Conservation (phyloP, 108 stramenopile species). For the Nannochloropsis salina region DNA sequence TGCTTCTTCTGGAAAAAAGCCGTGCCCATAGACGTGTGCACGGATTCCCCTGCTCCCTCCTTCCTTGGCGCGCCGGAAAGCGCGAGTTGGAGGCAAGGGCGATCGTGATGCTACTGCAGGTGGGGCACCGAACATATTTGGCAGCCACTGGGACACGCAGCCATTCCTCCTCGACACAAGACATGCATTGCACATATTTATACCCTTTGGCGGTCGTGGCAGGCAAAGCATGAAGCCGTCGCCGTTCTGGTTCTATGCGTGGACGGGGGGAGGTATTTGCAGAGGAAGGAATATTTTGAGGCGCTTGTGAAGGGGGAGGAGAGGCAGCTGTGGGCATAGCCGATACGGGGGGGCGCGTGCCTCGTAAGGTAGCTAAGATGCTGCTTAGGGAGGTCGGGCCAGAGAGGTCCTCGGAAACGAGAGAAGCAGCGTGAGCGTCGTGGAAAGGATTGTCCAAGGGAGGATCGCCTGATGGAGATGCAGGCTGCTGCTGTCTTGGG, state of each 20-base stretch:
- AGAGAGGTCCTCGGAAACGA: neutral
- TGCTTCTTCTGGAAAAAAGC: too few species aligned
- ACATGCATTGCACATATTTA: neutral
- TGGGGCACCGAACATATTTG: constrained; percentile 11
- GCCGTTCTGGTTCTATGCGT: neutral
- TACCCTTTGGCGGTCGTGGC: neutral
- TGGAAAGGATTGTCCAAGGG: too few species aligned
- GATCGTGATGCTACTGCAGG: neutral
- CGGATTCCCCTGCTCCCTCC: neutral
- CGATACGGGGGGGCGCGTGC: neutral
- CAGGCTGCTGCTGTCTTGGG: neutral
- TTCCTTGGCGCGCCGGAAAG: neutral
- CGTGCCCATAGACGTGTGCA: too few species aligned
- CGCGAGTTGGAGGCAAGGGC: neutral
- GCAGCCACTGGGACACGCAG: neutral
- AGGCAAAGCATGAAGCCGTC: neutral
- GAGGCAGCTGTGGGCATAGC: neutral
- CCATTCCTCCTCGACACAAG: neutral
- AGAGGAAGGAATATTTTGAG: neutral
- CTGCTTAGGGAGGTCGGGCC: neutral
- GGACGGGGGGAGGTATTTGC: neutral
- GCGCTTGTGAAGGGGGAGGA: neutral
- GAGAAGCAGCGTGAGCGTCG: neutral
- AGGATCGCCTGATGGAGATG: neutral
- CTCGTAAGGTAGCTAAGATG: neutral